Percentiles rank a stretch among this genome's conserved stretches.
Evolutionary conservation across 805 yeast species (phyloP).

Genomic region (Myxozyma sirexii): DNA sequence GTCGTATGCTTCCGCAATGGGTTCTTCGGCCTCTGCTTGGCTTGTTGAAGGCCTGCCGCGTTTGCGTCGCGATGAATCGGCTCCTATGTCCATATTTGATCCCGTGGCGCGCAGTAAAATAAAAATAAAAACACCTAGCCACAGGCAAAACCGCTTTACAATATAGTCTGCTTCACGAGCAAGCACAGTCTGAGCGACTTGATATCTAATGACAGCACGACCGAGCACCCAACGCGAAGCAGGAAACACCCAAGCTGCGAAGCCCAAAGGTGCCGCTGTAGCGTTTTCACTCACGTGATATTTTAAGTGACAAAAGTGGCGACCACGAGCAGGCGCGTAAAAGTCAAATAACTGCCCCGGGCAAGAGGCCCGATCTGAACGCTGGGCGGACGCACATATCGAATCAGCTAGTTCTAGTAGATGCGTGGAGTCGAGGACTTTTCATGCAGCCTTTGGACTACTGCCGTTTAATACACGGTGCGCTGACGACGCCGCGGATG

Average conservation of each 20-base stretch:
- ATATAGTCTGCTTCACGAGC: too few species aligned
- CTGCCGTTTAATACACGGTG: slow-evolving; percentile 6
- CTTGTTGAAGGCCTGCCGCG: slow-evolving; percentile 14
- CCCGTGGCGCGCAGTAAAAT: background rate
- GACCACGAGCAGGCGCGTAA: too few species aligned
- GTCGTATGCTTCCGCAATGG: slow-evolving; percentile 10
- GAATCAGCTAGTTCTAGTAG: background rate
- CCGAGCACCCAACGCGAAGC: background rate
- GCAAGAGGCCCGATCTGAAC: background rate
- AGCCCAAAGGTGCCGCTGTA: background rate
- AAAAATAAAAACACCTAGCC: background rate
- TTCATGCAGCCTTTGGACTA: slow-evolving; percentile 2
- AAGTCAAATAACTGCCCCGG: background rate
- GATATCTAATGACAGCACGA: too few species aligned
- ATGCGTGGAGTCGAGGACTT: background rate
- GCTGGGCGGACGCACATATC: background rate
- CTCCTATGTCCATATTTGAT: background rate
- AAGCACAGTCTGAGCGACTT: too few species aligned
- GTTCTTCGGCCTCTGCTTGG: background rate
- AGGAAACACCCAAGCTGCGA: background rate
- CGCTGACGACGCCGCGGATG: slow-evolving; percentile 14
- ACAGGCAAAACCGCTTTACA: too few species aligned
- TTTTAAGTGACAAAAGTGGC: background rate
- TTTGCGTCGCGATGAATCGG: slow-evolving; percentile 18
- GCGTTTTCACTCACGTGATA: background rate